Percentiles rank a stretch among this genome's conserved stretches.
Evolutionary conservation across 352 stramenopile genomes (phyloP).

Genomic region (Globisporangium okanoganense): DNA sequence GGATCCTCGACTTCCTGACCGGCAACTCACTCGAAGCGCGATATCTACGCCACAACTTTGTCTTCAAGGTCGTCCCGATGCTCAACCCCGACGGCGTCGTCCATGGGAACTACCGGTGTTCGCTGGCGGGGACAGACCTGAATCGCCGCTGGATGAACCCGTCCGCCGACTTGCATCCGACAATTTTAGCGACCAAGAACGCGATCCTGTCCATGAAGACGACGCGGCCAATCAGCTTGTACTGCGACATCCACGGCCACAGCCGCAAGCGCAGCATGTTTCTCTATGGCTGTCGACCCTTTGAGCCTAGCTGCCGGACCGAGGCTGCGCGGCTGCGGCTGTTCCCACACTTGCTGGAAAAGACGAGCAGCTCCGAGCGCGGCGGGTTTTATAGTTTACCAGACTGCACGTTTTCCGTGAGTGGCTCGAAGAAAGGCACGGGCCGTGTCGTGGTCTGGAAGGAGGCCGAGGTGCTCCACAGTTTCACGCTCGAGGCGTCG

Average conservation of each 20-base stretch:
- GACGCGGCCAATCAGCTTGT: constrained; percentile 56
- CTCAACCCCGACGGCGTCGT: constrained; percentile 93
- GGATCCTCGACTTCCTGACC: constrained; percentile 86
- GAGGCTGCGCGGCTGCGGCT: constrained; percentile 57
- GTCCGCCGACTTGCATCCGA: constrained; percentile 61
- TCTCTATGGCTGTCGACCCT: constrained; percentile 72
- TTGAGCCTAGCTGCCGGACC: constrained; percentile 26
- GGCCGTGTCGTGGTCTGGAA: constrained; percentile 65
- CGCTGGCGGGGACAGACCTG: constrained; percentile 82
- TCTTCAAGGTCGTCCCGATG: constrained; percentile 92
- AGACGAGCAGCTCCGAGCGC: constrained; percentile 32
- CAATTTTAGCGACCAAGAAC: constrained; percentile 69
- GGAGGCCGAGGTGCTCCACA: constrained; percentile 61
- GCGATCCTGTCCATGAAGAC: constrained; percentile 56
- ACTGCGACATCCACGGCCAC: constrained; percentile 89
- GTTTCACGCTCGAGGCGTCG: constrained; percentile 74
- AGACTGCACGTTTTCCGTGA: constrained; percentile 75
- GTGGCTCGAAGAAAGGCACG: constrained; percentile 51
- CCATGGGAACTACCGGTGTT: constrained; percentile 89
- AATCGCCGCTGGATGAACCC: constrained; percentile 76
- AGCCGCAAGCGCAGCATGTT: constrained; percentile 89
- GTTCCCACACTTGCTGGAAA: constrained; percentile 68
- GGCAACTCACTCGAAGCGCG: constrained; percentile 59
- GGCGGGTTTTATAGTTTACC: constrained; percentile 61
- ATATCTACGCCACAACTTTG: constrained; percentile 74